Percentiles rank a stretch among this genome's conserved stretches.
Evolutionary conservation across 805 yeast species (phyloP).

Genomic region (Barnettozyma salicaria): DNA sequence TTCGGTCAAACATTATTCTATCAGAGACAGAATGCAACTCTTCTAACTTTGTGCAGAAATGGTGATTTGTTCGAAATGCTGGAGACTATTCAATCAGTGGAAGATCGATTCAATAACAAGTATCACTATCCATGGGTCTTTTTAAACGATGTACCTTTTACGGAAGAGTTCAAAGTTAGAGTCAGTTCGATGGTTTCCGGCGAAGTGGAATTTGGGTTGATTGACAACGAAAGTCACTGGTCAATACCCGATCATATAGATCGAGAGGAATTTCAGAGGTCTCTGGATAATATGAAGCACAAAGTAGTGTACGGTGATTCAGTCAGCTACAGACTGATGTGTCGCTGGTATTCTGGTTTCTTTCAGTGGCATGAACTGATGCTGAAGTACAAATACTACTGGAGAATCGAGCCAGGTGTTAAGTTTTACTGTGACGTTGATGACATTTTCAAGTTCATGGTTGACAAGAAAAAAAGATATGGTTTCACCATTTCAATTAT

Average conservation of each 20-base stretch:
- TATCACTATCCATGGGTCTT: conserved; percentile 91
- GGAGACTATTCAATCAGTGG: conserved; percentile 44
- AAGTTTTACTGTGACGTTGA: conserved; percentile 64
- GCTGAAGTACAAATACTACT: conserved; percentile 73
- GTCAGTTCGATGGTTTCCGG: conserved; percentile 58
- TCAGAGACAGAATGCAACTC: conserved; percentile 32
- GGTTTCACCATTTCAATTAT: conserved; percentile 72
- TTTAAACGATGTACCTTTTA: conserved; percentile 73
- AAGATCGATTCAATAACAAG: conserved; percentile 37
- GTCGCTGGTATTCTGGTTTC: conserved; percentile 81
- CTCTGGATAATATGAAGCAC: conserved; percentile 49
- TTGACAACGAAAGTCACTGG: conserved; percentile 74
- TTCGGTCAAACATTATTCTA: too few species aligned
- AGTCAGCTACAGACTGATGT: conserved; percentile 81
- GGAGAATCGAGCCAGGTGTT: conserved; percentile 89
- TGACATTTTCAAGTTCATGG: conserved; percentile 53
- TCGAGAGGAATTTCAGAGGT: conserved; percentile 56
- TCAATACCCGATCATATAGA: conserved; percentile 80
- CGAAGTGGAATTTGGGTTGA: conserved; percentile 59
- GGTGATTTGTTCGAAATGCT: conserved; percentile 46
- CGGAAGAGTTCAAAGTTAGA: conserved; percentile 57
- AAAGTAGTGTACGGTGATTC: conserved; percentile 68
- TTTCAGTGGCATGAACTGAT: conserved; percentile 68
- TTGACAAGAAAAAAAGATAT: conserved; percentile 54
- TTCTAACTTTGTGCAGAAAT: conserved; percentile 54